Base-by-base conservation (phyloP, 306 rosid species). In the Quercus mongolica region DNA sequence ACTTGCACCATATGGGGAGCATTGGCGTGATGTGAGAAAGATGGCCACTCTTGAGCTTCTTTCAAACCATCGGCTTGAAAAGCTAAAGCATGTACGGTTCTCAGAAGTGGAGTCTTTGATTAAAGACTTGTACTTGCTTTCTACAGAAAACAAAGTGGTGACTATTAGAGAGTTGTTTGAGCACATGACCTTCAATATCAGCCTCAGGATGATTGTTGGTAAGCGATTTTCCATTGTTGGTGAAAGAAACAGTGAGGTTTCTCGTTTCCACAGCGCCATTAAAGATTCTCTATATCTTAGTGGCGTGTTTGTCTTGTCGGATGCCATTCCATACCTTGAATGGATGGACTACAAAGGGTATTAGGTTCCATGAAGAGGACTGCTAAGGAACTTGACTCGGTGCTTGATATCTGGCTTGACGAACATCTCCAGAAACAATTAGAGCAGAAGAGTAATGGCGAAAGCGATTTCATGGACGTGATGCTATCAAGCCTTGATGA, bases 261-360 rank as follows among this genome's bases (percentile, higher is more conserved):
- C 78, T 83, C 68, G 78, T 14, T 57, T 91, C 23, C 81, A 79
- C 56, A 80, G 15, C 1, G 92, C 87, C 0, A 62, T 88, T 0
- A 85, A 71, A 68, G 88, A 88, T 23, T 55, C 85, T 3, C 78
- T 88, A 6, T 82, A 91, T 80, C 78, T 91, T 0, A 17, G 78
- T 62, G 93, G 93, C 11, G 89, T 87, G 25, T 91, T 91, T 74
- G 90, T 88, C 4, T 71, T 55, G 75, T 92, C 78, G 4, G 96
- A 89, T 71, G 89, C 88, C 6, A 49, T 84, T 41, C 87, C 85
- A 5, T 71, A n/a, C 6, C 84, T 81, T 12, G 76, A 84, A 58
- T 83, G 88, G 83, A 21, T 87, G 21, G 96, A 89, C 58, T 33
- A 83, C 5, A 81, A 86, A 26, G 93, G 96, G 1, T 67, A 91